Evolutionary conservation across 2,329 filamentous ascomycete species (phyloP).

Genomic region (Hypoxylon rubiginosum): DNA sequence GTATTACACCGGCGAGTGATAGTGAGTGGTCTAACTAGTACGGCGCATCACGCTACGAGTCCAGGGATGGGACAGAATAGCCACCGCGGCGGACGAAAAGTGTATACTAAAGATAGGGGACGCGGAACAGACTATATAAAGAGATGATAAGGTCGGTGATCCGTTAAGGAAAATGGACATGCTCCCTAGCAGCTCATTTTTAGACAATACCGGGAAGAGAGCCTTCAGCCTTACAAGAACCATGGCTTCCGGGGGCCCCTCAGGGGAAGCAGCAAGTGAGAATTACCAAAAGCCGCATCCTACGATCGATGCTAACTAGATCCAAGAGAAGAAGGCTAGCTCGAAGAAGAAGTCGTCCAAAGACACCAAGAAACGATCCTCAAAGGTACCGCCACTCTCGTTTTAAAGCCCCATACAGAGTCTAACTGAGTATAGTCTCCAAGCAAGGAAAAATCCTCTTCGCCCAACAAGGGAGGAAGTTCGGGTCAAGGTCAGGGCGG

Average conservation of each 20-base stretch:
- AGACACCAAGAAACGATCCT: slow-evolving; percentile 30
- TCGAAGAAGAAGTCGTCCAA: slow-evolving; percentile 35
- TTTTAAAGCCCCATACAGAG: background rate
- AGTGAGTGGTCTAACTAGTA: slow-evolving; percentile 5
- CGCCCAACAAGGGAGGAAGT: slow-evolving; percentile 14
- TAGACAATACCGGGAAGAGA: slow-evolving; percentile 13
- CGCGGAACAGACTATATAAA: slow-evolving; percentile 23
- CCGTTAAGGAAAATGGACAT: background rate
- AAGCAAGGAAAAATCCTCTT: slow-evolving; percentile 26
- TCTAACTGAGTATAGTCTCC: slow-evolving; percentile 20
- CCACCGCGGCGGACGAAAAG: slow-evolving; percentile 16
- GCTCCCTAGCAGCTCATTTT: slow-evolving; percentile 10
- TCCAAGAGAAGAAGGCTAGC: slow-evolving; percentile 24
- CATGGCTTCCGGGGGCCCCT: slow-evolving; percentile 32
- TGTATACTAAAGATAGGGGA: slow-evolving; percentile 9
- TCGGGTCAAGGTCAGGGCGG: slow-evolving; percentile 27
- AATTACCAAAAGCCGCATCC: background rate
- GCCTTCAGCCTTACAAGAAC: background rate
- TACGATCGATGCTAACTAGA: slow-evolving; percentile 13
- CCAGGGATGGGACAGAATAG: slow-evolving; percentile 21
- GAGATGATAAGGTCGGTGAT: slow-evolving; percentile 12
- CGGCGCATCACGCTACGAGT: slow-evolving; percentile 6
- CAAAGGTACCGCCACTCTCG: slow-evolving; percentile 26
- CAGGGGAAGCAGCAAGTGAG: slow-evolving; percentile 34
- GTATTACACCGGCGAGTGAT: slow-evolving; percentile 6